Conservation (phyloP, 805 yeast species). For the Torulaspora delbrueckii region DNA sequence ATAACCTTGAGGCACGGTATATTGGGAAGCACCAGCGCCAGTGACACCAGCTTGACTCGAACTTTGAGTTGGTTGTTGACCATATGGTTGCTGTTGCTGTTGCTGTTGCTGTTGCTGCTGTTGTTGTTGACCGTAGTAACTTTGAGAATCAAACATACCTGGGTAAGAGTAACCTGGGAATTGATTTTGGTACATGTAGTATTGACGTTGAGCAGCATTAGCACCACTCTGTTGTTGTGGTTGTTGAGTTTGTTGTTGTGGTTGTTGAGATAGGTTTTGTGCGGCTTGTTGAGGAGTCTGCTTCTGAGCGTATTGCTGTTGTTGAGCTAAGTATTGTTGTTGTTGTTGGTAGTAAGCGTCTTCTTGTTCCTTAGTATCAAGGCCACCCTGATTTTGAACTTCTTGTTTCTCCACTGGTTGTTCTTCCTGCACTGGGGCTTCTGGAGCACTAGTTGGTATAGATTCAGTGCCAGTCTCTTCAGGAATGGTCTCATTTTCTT, state of each 20-base stretch:
- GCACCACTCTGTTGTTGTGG: conserved; percentile 32
- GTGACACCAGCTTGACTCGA: conserved; percentile 15
- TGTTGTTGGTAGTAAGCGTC: conserved; percentile 19
- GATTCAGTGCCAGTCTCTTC: conserved; percentile 11
- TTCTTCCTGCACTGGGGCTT: conserved; percentile 20
- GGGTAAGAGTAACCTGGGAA: conserved; percentile 37
- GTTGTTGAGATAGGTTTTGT: conserved; percentile 23
- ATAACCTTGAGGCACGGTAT: conserved; percentile 25
- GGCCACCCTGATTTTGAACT: conserved; percentile 9
- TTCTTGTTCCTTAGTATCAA: conserved; percentile 12
- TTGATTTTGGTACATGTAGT: conserved; percentile 36
- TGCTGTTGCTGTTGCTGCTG: conserved; percentile 2
- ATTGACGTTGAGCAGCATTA: conserved; percentile 33
- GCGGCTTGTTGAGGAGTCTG: conserved; percentile 12
- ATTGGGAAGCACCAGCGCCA: conserved; percentile 17
- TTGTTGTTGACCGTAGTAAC: conserved; percentile 31
- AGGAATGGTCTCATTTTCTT: conserved; percentile 1
- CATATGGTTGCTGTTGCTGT: conserved; percentile 3
- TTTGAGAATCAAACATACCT: conserved; percentile 35
- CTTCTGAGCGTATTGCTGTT: conserved; percentile 21
- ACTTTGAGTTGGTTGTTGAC: conserved; percentile 21
- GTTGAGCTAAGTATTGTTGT: conserved; percentile 21
- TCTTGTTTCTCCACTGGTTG: conserved; percentile 9
- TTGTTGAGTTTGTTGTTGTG: conserved; percentile 27
- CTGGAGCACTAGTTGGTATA: conserved; percentile 6